Evolutionary conservation across 176 grass and related monocot genomes (phyloP).

Genomic region (Puya raimondii): DNA sequence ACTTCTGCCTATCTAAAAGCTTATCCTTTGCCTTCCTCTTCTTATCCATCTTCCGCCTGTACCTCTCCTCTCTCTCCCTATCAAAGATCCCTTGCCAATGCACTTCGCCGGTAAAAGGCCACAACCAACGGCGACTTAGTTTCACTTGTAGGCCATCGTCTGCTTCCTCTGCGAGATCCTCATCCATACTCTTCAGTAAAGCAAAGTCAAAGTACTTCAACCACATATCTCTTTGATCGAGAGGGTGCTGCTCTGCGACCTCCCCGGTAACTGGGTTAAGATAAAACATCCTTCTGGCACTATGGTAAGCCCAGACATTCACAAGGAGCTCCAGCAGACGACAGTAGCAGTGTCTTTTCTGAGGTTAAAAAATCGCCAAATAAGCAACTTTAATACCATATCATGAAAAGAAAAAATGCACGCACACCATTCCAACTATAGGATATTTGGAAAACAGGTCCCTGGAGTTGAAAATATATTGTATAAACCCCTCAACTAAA

Average conservation of each 20-base stretch:
- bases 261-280: conserved; percentile 58
- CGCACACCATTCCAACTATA: no score
- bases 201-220: conserved; percentile 75
- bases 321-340: conserved; percentile 81
- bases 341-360: conserved; percentile 98
- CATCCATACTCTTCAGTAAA: conserved; percentile 92
- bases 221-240: conserved; percentile 65
- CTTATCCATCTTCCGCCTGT: conserved; percentile 81
- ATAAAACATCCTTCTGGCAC: conserved; percentile 76
- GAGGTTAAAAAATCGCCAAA: conserved; percentile 16
- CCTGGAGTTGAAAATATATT: no score
- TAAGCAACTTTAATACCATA: neutral
- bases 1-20: conserved; percentile 73
- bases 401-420: neutral
- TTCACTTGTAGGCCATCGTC: conserved; percentile 54
- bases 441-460: no score
- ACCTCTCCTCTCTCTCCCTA: conserved; percentile 72
- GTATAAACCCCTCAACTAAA: no score
- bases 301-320: conserved; percentile 98
- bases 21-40: conserved; percentile 79
- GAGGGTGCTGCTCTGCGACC: conserved; percentile 61
- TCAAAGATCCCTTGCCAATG: conserved; percentile 81
- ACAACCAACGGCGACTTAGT: conserved; percentile 52
- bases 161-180: conserved; percentile 93
- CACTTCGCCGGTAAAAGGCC: conserved; percentile 82